phyloP scores from a whole-genome alignment of 257 asterid species.

The Orobanche coerulescens region DNA sequence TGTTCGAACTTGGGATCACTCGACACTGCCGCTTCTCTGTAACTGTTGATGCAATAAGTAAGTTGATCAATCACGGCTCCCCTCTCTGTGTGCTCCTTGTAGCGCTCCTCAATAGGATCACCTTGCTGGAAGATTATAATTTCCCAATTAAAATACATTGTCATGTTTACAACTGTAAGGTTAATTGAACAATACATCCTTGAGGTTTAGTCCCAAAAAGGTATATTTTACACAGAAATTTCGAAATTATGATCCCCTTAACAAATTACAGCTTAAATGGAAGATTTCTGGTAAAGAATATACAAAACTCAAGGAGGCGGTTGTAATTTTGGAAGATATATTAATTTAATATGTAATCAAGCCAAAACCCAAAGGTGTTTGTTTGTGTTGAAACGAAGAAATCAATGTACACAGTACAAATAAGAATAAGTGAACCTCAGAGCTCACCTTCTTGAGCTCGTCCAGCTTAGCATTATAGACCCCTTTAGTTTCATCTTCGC shows the following conservation, averaged over 20 bases:
- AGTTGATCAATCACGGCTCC: conserved; percentile 66
- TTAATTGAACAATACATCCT: too few species aligned
- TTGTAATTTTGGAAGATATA: background rate
- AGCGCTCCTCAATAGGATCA: conserved; percentile 80
- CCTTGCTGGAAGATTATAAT: conserved; percentile 56
- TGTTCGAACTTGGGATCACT: conserved; percentile 77
- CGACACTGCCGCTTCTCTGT: conserved; percentile 74
- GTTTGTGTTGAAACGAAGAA: too few species aligned
- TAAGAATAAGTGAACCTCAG: too few species aligned
- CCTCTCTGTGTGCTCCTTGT: conserved; percentile 67
- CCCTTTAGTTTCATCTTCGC: conserved; percentile 88
- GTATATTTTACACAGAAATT: too few species aligned
- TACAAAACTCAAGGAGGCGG: background rate
- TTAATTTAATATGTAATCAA: too few species aligned
- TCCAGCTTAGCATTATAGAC: conserved; percentile 75
- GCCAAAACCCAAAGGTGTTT: too few species aligned
- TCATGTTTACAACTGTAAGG: background rate
- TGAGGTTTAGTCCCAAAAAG: too few species aligned
- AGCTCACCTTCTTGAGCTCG: conserved; percentile 55
- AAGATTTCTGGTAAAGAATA: background rate
- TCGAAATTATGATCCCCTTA: background rate
- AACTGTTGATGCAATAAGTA: conserved; percentile 57
- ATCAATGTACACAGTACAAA: too few species aligned
- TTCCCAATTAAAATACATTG: background rate
- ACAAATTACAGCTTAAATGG: background rate